Percentiles rank a stretch among this genome's conserved stretches.
These are phyloP conservation scores for Pseudopediastrum boryanum DNA, from an alignment of 139 green algal species.

Conservation along the genomic window DNA sequence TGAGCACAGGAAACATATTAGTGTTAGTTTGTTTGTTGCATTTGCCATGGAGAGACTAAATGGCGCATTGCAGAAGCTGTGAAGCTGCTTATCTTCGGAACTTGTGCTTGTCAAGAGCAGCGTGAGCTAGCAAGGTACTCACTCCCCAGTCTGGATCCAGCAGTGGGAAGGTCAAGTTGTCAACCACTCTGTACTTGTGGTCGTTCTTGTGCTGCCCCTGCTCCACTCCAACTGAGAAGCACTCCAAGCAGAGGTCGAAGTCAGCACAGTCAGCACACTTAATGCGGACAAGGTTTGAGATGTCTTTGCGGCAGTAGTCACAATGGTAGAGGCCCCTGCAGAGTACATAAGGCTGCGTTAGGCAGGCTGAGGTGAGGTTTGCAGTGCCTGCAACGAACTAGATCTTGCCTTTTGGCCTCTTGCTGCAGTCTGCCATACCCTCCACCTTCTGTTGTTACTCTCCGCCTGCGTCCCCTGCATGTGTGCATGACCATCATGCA, in stretches of 20 bases:
- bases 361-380: too few species aligned
- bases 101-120: conserved; percentile 1
- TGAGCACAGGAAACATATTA: conserved; percentile 43
- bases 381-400: too few species aligned
- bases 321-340: conserved; percentile 89
- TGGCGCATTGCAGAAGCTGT: too few species aligned
- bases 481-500: too few species aligned
- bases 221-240: conserved; percentile 91
- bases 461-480: too few species aligned
- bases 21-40: too few species aligned
- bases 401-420: too few species aligned
- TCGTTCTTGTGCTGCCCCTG: conserved; percentile 75
- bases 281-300: conserved; percentile 84
- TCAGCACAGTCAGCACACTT: conserved; percentile 91
- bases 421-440: too few species aligned
- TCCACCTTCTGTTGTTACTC: too few species aligned
- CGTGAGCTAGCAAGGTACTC: conserved; percentile 14
- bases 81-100: not conserved
- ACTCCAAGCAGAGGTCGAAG: conserved; percentile 97
- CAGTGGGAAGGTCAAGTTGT: conserved; percentile 94
- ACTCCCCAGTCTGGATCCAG: conserved; percentile 89
- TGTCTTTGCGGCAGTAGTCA: conserved; percentile 95
- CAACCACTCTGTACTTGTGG: conserved; percentile 89
- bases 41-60: too few species aligned
- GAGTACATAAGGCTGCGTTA: too few species aligned